Base-by-base conservation (phyloP, 129 eudicot genomes). In the Escallonia herrerae region DNA sequence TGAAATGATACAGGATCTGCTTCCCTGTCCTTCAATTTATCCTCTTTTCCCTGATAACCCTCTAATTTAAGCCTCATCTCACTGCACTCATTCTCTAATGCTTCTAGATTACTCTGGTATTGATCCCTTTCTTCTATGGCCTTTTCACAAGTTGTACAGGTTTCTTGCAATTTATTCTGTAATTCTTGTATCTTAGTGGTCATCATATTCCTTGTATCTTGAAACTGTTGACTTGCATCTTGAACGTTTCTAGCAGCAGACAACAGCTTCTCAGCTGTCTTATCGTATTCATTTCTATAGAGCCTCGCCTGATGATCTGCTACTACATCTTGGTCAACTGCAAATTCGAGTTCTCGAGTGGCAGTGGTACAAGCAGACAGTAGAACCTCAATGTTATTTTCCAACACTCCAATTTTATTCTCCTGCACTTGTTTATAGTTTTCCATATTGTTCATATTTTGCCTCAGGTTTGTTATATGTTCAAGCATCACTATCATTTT, bases 351-450 rank as follows among this genome's bases (percentile, higher is more conserved):
- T 64, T 67, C 79, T 49, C 63, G 61, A 50, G 78, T 80, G 48
- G 82, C 90, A 71, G 71, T 83, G 41, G 65, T 67, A 74, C 94
- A 89, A 49, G 77, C 82, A 56, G 90, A 80, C 59, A 69, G 64
- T 45, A 89, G 56, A 71, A 69, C 54, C 72, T 69, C 60, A 60
- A 64, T 73, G 43, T 57, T 79, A 66, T 65, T 70, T 68, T 86
- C 95, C 82, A 84, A 44, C 61, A 69, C 62, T 43, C 45, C 63
- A 37, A 79, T 63, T 41, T 56, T 74, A 58, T 69, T 65, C 56
- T 76, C 70, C 58, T 70, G 83, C 41, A 66, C 69, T 70, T 71
- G 80, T 62, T 72, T 83, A 63, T 73, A 82, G 55, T 33, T 68
- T 78, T 86, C 86, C 76, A 78, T 41, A 22, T 67, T 79, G 37